A percentile compares a stretch with the other conserved stretches of the same genome.
These are phyloP conservation scores for Hanseniaspora pseudoguilliermondii DNA, from an alignment of 805 yeast genomes.

Conservation along the genomic window DNA sequence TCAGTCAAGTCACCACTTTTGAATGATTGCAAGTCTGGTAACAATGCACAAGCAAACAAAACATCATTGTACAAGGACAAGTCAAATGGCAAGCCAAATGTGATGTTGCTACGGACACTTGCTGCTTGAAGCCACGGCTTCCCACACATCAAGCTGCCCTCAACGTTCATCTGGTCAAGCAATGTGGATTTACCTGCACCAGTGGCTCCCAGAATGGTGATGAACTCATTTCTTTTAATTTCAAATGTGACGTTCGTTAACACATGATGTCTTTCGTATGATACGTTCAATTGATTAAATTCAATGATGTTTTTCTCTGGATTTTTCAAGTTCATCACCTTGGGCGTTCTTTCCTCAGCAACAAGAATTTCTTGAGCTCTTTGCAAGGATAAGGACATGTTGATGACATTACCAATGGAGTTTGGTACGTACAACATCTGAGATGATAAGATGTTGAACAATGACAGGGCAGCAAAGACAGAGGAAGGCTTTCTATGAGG, in stretches of 20 bases:
- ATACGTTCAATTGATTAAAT: constrained; percentile 33
- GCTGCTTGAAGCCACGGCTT: constrained; percentile 78
- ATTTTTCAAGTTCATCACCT: constrained; percentile 6
- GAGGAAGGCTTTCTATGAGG: constrained; percentile 40
- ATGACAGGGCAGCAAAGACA: constrained; percentile 56
- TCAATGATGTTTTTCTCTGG: constrained; percentile 32
- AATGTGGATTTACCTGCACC: constrained; percentile 76
- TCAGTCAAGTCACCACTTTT: constrained; percentile 69
- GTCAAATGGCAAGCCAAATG: constrained; percentile 50
- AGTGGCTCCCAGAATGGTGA: constrained; percentile 49
- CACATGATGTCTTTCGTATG: constrained; percentile 27
- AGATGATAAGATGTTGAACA: constrained; percentile 48
- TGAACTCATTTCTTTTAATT: constrained; percentile 52
- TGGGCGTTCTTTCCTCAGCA: constrained; percentile 28
- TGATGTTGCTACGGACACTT: constrained; percentile 60
- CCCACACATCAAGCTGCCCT: constrained; percentile 44
- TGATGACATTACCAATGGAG: constrained; percentile 55
- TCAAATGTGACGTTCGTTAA: constrained; percentile 39
- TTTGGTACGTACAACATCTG: constrained; percentile 60
- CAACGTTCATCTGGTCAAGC: constrained; percentile 50
- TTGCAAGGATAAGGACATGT: constrained; percentile 48
- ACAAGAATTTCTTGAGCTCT: constrained; percentile 45
- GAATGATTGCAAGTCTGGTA: constrained; percentile 49
- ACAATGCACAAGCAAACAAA: constrained; percentile 53
- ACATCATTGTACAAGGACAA: constrained; percentile 40